These are phyloP conservation scores for Balansia obtecta DNA, from an alignment of 2,329 filamentous ascomycete genomes.

Conservation along the genomic window DNA sequence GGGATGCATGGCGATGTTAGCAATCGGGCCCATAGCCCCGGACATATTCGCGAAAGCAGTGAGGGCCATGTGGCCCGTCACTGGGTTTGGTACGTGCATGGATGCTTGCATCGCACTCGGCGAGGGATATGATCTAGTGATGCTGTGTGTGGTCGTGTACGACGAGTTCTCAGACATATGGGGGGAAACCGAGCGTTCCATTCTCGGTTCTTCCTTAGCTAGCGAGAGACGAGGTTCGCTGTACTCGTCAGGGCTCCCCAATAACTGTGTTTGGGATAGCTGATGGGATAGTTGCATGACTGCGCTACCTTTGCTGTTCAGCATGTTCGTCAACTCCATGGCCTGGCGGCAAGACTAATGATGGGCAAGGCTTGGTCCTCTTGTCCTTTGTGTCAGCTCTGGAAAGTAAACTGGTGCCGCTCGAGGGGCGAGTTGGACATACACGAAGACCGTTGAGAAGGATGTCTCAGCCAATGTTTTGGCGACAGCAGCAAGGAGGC, in stretches of 20 bases:
- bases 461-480: constrained; percentile 12
- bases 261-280: constrained; percentile 11
- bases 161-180: constrained; percentile 48
- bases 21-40: constrained; percentile 20
- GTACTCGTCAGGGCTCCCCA: constrained; percentile 19
- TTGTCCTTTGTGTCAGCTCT: constrained; percentile 5
- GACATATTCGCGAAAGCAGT: constrained; percentile 25
- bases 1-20: constrained; percentile 27
- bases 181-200: constrained; percentile 44
- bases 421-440: not conserved
- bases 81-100: constrained; percentile 32
- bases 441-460: constrained; percentile 8
- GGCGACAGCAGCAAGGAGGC: not conserved
- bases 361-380: constrained; percentile 24
- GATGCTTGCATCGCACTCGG: constrained; percentile 38
- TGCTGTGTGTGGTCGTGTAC: constrained; percentile 36
- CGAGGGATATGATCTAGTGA: constrained; percentile 39
- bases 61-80: constrained; percentile 30
- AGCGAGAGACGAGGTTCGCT: constrained; percentile 18
- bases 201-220: constrained; percentile 24
- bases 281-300: constrained; percentile 15
- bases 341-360: constrained; percentile 34
- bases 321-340: constrained; percentile 41
- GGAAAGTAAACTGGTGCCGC: not conserved
- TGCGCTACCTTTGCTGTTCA: constrained; percentile 34